These are phyloP conservation scores for Ganoderma lingzhi DNA, from an alignment of 1,284 basidiomycete species.

Conservation along the genomic window DNA sequence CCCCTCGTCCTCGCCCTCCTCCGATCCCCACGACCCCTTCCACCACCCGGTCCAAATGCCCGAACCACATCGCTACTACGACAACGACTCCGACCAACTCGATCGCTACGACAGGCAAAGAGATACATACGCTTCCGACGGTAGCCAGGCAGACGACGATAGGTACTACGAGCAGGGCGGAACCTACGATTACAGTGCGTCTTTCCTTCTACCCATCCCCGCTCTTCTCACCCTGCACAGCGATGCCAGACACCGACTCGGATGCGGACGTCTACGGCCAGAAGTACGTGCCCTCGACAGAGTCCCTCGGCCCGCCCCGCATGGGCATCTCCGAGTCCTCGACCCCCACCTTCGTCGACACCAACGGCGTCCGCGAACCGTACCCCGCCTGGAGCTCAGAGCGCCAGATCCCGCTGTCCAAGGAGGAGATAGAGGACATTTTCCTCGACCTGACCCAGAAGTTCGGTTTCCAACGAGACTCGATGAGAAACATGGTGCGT, in stretches of 20 bases:
- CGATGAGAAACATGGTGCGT: constrained; percentile 89
- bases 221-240: constrained; percentile 40
- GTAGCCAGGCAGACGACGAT: constrained; percentile 69
- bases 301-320: constrained; percentile 69
- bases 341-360: constrained; percentile 69
- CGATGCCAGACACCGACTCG: constrained; percentile 78
- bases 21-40: constrained; percentile 62
- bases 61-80: constrained; percentile 62
- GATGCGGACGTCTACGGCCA: constrained; percentile 77
- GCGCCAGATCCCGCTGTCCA: constrained; percentile 93
- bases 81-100: constrained; percentile 78
- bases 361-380: constrained; percentile 67
- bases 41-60: constrained; percentile 40
- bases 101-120: constrained; percentile 60
- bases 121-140: constrained; percentile 76
- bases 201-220: constrained; percentile 27
- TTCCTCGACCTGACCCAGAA: constrained; percentile 98
- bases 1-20: constrained; percentile 43
- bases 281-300: constrained; percentile 73
- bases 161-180: constrained; percentile 70
- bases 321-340: constrained; percentile 69
- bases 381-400: constrained; percentile 96
- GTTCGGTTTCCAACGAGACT: constrained; percentile 97
- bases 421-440: constrained; percentile 99
- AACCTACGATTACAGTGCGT: constrained; percentile 63